Conservation (phyloP, 129 eudicot species). For the Saussurea involucrata region DNA sequence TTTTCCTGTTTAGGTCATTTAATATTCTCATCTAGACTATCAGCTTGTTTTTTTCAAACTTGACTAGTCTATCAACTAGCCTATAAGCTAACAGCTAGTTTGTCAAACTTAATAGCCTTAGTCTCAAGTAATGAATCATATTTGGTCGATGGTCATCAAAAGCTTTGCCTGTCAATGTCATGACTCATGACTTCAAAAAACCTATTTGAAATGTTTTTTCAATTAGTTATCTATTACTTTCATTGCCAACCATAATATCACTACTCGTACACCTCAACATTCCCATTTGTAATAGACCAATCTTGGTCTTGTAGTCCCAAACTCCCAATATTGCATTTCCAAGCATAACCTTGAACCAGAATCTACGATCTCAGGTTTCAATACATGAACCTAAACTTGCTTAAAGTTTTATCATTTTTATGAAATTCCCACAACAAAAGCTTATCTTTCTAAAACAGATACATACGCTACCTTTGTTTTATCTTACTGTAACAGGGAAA, state of each 20-base stretch:
- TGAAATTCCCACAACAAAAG: not conserved
- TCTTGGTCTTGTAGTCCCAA: not conserved
- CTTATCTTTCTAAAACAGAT: not conserved
- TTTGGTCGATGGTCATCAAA: too few relatives aligned
- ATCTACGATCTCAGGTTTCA: not conserved
- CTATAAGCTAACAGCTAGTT: too few relatives aligned
- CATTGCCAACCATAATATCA: not conserved
- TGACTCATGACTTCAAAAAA: too few relatives aligned
- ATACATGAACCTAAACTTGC: not conserved
- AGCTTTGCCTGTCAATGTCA: too few relatives aligned
- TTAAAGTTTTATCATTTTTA: not conserved
- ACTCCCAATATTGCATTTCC: not conserved
- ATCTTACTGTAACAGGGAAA: not conserved
- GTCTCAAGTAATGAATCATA: too few relatives aligned
- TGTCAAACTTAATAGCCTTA: too few relatives aligned
- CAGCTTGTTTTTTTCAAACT: too few relatives aligned
- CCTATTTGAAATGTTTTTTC: too few relatives aligned
- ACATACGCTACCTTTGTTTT: not conserved
- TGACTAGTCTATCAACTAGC: too few relatives aligned
- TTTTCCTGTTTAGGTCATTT: not conserved
- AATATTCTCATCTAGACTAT: too few relatives aligned
- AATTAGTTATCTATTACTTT: too few relatives aligned
- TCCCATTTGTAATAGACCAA: not conserved
- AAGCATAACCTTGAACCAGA: too few relatives aligned
- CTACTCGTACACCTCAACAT: not conserved